Base-by-base conservation (phyloP, 305 asterid species). In the Fraxinus sp. region DNA sequence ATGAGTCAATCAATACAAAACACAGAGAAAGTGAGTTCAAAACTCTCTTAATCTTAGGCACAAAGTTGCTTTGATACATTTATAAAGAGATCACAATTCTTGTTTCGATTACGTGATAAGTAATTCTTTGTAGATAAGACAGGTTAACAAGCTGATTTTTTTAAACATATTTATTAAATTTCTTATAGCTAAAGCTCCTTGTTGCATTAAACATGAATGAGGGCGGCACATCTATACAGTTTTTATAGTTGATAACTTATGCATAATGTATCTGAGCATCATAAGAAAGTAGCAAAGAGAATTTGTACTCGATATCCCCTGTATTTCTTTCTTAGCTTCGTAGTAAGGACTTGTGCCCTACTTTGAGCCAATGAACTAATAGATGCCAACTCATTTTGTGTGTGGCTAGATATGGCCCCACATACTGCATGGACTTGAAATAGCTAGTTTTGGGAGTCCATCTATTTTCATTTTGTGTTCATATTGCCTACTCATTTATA, bases 1-100 rank as follows among this genome's bases (percentile, higher is more conserved):
- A 94, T 91, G 98, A 94, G 74, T 82, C 97, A 91, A 80, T 94
- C 98, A 30, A 82, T 93, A 81, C 80, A 87, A 88, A 93, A 92
- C 89, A 93, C 98, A 0, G 98, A 92, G 89, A 96, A 90, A 87
- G 99, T 91, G 73, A 84, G 87, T 79, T 46, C 24, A 8, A 18
- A 86, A 85, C 62, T 79, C 59, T 20, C 68, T 85, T 74, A 18
- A 24, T n/a, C 16, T 28, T 72, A 30, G 70, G 66, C 36, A 35
- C 52, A 49, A 68, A 44, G 37, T 32, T 66, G 64, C 76, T 46
- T 76, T 74, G 30, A 7, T 59, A 20, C 18, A 52, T 16, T 16
- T 52, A 52, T 52, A 16, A 4, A 52, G 22, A 52, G 22, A 52
- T 52, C 64, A 5, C 16, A 52, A 52, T 52, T 52, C 22, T 52